These are phyloP conservation scores for Phyllosticta capitalensis DNA, from an alignment of 2,329 filamentous ascomycete species.

Conservation along the genomic window DNA sequence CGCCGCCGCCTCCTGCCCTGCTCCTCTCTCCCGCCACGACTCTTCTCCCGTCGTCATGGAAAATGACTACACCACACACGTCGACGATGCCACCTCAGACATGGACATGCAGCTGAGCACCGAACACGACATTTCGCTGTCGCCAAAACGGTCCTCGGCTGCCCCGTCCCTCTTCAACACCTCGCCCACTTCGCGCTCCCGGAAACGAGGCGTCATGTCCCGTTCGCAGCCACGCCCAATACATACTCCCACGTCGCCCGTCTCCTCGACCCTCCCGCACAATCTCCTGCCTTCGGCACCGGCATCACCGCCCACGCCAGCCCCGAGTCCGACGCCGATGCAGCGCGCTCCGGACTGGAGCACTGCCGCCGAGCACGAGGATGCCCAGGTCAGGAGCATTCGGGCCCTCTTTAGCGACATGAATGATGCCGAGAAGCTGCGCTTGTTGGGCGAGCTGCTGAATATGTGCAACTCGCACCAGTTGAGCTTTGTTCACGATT, in stretches of 20 bases:
- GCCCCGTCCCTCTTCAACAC: slow-evolving; percentile 21
- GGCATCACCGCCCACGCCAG: slow-evolving; percentile 57
- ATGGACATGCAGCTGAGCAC: slow-evolving; percentile 8
- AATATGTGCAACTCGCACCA: slow-evolving; percentile 93
- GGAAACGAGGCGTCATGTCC: slow-evolving; percentile 31
- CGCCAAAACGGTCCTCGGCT: slow-evolving; percentile 1
- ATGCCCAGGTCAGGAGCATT: slow-evolving; percentile 70
- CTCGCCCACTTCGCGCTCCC: slow-evolving; percentile 24
- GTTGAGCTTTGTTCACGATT: slow-evolving; percentile 90
- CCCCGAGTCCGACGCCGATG: slow-evolving; percentile 55
- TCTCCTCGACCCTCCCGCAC: slow-evolving; percentile 43
- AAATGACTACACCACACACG: slow-evolving; percentile 2
- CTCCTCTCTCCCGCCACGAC: neutral
- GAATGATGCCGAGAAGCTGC: slow-evolving; percentile 64
- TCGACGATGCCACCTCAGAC: slow-evolving; percentile 8
- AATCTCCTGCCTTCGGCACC: slow-evolving; percentile 56
- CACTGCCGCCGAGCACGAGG: slow-evolving; percentile 68
- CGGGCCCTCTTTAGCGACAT: slow-evolving; percentile 71
- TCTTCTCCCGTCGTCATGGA: slow-evolving; percentile 5
- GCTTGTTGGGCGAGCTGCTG: slow-evolving; percentile 76
- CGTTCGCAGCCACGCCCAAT: slow-evolving; percentile 36
- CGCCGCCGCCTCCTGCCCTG: neutral
- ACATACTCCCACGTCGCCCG: slow-evolving; percentile 42
- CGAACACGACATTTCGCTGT: slow-evolving; percentile 1
- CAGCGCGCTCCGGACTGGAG: slow-evolving; percentile 64